phyloP scores from a whole-genome alignment of 371 early-diverging fungal species.

The Circinella minor region DNA sequence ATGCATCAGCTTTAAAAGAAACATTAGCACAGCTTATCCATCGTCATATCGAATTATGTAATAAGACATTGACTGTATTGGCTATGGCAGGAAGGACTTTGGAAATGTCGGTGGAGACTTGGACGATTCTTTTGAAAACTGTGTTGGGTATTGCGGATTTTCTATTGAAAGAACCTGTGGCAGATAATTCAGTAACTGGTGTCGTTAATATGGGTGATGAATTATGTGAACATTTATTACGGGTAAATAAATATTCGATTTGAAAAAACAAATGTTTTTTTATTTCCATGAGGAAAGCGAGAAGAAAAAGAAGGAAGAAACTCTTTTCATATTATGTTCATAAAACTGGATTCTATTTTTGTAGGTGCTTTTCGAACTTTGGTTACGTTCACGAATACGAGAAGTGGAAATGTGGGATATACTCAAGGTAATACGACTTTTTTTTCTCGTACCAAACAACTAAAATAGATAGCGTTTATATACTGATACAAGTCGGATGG shows the following conservation, averaged over 20 bases:
- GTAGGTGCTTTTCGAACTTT: constrained; percentile 72
- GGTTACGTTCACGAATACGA: constrained; percentile 70
- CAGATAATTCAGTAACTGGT: constrained; percentile 32
- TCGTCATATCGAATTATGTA: constrained; percentile 76
- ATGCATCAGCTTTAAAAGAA: constrained; percentile 25
- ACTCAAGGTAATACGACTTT: constrained; percentile 39
- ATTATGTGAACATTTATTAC: constrained; percentile 71
- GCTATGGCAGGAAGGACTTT: constrained; percentile 69
- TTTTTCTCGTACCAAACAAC: too few species aligned
- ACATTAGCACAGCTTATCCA: constrained; percentile 48
- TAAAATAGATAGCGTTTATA: too few species aligned
- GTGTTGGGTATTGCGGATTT: constrained; percentile 74
- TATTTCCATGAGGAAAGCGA: neutral
- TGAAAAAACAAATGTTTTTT: neutral
- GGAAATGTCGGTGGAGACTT: constrained; percentile 72
- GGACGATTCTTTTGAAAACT: constrained; percentile 79
- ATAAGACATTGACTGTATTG: constrained; percentile 68
- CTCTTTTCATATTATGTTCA: too few species aligned
- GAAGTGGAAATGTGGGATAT: constrained; percentile 79
- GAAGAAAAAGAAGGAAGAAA: too few species aligned
- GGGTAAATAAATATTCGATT: constrained; percentile 42
- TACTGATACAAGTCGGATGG: too few species aligned
- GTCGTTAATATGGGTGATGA: constrained; percentile 74
- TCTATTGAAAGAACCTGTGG: constrained; percentile 61
- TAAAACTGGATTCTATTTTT: neutral